Evolutionary conservation across 345 rosid genomes (phyloP), one percentile per base, ranked within the genome.

Genomic region (Acer campestre): DNA sequence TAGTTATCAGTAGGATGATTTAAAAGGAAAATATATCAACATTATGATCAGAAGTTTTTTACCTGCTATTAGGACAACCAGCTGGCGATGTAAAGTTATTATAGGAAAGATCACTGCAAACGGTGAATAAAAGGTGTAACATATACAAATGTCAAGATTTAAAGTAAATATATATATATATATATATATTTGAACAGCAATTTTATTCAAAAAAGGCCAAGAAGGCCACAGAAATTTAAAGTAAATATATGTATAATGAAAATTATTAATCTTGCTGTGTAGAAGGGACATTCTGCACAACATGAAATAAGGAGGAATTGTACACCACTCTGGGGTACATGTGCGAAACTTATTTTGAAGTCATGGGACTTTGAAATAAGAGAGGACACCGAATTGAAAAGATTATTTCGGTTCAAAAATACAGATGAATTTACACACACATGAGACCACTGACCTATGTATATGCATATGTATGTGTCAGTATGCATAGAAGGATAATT

Each of bases 41-140:
- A 11, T 49, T 49, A 14, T 13, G 18, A 49, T 49, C 5, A 3
- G 18, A 49, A 13, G 4, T 3, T 49, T 49, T 49, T 2, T 49
- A 49, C 55, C 55, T 49, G 3, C 4, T 13, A 3, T 13, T 3
- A 2, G 55, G 55, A 49, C 55, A 49, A 49, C n/a, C 16, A 53
- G 73, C 82, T 81, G 53, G 87, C 91, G 82, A 35, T 80, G 82
- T 71, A 75, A 92, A 89, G 78, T 90, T 85, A 71, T 92, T 92
- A 71, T 88, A 90, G 4, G 97, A 90, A 71, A 92, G 88, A 86
- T 92, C 94, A 13, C 97, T 92, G 89, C 80, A 83, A 31, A 11
- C 56, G 48, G 61, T 2, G 14, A 62, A 59, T n/a, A 59, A 56
- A 10, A 2, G 3, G 14, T 1, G 49, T 14, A n/a, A 20, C 64